These are phyloP conservation scores for Pleurotus tuoliensis DNA, from an alignment of 768 basidiomycete species.

Conservation along the genomic window DNA sequence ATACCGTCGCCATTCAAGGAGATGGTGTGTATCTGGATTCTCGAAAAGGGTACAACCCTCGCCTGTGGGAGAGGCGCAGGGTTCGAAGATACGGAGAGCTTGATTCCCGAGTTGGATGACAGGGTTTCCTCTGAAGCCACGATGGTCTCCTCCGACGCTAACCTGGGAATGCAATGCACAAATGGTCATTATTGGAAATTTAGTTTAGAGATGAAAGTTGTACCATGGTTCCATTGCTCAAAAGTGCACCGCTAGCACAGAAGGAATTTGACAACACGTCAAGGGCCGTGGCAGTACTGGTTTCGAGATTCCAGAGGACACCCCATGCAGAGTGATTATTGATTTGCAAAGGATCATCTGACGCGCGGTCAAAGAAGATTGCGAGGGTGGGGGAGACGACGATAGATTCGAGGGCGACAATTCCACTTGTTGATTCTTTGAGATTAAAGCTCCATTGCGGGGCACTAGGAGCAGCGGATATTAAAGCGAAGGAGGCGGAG, in stretches of 20 bases:
- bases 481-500: neutral
- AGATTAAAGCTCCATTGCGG: conserved; percentile 1
- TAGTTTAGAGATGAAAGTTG: conserved; percentile 12
- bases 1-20: conserved; percentile 57
- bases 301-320: conserved; percentile 43
- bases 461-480: neutral
- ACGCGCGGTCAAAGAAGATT: conserved; percentile 51
- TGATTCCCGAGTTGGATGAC: conserved; percentile 19
- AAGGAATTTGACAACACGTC: conserved; percentile 57
- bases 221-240: conserved; percentile 60
- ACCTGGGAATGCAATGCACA: conserved; percentile 10
- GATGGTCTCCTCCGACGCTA: conserved; percentile 48
- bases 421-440: neutral
- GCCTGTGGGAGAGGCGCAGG: conserved; percentile 17
- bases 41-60: conserved; percentile 31
- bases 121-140: conserved; percentile 30
- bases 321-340: conserved; percentile 49
- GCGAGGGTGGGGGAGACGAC: conserved; percentile 19
- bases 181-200: too few relatives aligned
- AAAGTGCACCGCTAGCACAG: conserved; percentile 47
- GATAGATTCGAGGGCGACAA: conserved; percentile 15
- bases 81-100: conserved; percentile 19
- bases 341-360: conserved; percentile 42
- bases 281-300: conserved; percentile 46
- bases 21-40: conserved; percentile 39